phyloP scores from a whole-genome alignment of 306 rosid genomes.

The Cucurbita maxima region DNA sequence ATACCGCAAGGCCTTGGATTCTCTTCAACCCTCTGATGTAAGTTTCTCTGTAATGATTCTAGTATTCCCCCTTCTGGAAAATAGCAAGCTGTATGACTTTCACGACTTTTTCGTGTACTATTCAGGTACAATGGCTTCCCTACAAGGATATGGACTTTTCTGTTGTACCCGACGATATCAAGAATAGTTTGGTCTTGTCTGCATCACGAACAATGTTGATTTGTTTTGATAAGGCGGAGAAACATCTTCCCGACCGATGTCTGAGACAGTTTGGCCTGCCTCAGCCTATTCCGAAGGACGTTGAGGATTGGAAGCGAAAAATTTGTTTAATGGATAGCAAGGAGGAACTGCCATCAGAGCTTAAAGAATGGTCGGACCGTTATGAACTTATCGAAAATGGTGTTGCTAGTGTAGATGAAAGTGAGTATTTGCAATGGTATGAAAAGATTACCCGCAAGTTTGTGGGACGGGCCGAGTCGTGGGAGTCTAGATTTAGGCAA shows the following conservation, averaged over 20 bases:
- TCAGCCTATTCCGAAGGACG: slow-evolving; percentile 57
- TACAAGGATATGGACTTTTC: slow-evolving; percentile 46
- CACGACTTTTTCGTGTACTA: slow-evolving; percentile 11
- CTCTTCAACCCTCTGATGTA: slow-evolving; percentile 54
- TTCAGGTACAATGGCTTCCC: slow-evolving; percentile 63
- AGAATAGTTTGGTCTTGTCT: slow-evolving; percentile 24
- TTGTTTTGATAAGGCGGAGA: slow-evolving; percentile 71
- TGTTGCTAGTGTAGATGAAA: slow-evolving; percentile 23
- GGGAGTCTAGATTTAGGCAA: slow-evolving; percentile 68
- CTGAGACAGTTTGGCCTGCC: slow-evolving; percentile 61
- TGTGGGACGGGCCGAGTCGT: slow-evolving; percentile 51
- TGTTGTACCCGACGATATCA: slow-evolving; percentile 49
- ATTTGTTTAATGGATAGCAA: slow-evolving; percentile 46
- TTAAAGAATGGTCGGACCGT: slow-evolving; percentile 51
- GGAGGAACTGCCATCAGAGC: slow-evolving; percentile 25
- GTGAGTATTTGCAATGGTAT: slow-evolving; percentile 49
- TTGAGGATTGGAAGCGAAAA: slow-evolving; percentile 61
- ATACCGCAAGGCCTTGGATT: slow-evolving; percentile 76
- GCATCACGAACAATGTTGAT: slow-evolving; percentile 58
- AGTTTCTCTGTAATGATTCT: slow-evolving; percentile 12
- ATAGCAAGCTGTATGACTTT: slow-evolving; percentile 1
- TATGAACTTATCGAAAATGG: slow-evolving; percentile 23
- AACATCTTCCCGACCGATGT: slow-evolving; percentile 66
- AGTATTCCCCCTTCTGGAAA: neutral
- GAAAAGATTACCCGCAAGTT: slow-evolving; percentile 45